Conservation (phyloP, 129 eudicot genomes). For the Flaveria ramosissima region DNA sequence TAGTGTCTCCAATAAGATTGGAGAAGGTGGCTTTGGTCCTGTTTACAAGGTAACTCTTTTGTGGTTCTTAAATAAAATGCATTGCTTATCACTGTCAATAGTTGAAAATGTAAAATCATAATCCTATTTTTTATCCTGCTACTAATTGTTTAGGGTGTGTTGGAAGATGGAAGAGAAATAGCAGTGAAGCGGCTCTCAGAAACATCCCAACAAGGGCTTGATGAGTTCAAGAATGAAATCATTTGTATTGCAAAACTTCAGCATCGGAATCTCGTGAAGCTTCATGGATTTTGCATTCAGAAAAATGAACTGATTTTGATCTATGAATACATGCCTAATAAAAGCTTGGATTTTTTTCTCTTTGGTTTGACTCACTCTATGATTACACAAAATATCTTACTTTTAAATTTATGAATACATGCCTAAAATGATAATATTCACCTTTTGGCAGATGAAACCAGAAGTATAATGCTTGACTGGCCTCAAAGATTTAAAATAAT, state of each 20-base stretch:
- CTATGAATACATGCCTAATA: not conserved
- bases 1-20: not conserved
- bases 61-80: not conserved
- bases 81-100: not conserved
- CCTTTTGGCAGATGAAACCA: not conserved
- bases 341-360: not conserved
- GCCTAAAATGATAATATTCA: not conserved
- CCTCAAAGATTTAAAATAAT: not conserved
- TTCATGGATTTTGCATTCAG: not conserved
- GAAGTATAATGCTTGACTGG: not conserved
- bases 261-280: not conserved
- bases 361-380: not conserved
- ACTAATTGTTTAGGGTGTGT: not conserved
- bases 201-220: not conserved
- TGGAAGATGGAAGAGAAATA: not conserved
- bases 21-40: not conserved
- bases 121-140: not conserved
- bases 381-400: not conserved
- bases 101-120: not conserved
- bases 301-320: not conserved
- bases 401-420: not conserved
- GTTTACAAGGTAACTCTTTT: not conserved
- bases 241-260: conserved; percentile 8
- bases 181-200: not conserved
- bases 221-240: not conserved